Evolutionary conservation across 441 rosid species (phyloP).

Genomic region (Adansonia madagascariensis): DNA sequence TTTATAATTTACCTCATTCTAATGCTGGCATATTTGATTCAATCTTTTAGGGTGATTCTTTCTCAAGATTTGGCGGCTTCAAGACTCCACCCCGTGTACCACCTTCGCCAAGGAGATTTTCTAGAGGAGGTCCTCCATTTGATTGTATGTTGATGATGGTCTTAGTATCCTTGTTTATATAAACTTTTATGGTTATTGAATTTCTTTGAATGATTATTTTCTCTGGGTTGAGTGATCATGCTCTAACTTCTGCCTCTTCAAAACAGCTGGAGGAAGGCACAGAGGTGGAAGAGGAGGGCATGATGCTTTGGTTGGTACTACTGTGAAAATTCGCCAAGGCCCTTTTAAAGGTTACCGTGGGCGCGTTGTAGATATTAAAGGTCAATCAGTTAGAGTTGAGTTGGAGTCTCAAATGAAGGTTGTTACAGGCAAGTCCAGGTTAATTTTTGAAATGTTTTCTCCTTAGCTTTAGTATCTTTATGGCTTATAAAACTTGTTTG

Average conservation of each 20-base stretch:
- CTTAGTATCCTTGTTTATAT: background rate
- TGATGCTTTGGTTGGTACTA: slow-evolving; percentile 75
- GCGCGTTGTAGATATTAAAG: slow-evolving; percentile 87
- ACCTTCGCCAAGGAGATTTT: slow-evolving; percentile 75
- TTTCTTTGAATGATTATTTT: slow-evolving; percentile 6
- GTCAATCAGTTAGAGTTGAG: slow-evolving; percentile 81
- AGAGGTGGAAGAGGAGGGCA: slow-evolving; percentile 92
- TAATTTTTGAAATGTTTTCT: slow-evolving; percentile 14
- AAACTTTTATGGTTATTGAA: slow-evolving; percentile 12
- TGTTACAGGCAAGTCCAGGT: slow-evolving; percentile 72
- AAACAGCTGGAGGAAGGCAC: slow-evolving; percentile 80
- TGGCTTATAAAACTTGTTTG: slow-evolving; percentile 32
- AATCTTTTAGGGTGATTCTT: slow-evolving; percentile 59
- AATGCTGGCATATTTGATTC: slow-evolving; percentile 20
- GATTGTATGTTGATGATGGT: slow-evolving; percentile 54
- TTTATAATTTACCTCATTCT: slow-evolving; percentile 21
- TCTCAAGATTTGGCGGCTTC: slow-evolving; percentile 63
- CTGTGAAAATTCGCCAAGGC: slow-evolving; percentile 84
- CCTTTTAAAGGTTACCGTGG: slow-evolving; percentile 91
- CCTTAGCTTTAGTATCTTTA: slow-evolving; percentile 26
- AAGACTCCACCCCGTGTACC: slow-evolving; percentile 73
- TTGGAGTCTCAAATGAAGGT: slow-evolving; percentile 92
- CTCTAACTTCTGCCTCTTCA: slow-evolving; percentile 24
- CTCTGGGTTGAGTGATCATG: background rate
- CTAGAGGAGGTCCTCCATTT: slow-evolving; percentile 74